Base-by-base conservation (phyloP, 2,329 filamentous ascomycete species). In the Emmonsia crescens region DNA sequence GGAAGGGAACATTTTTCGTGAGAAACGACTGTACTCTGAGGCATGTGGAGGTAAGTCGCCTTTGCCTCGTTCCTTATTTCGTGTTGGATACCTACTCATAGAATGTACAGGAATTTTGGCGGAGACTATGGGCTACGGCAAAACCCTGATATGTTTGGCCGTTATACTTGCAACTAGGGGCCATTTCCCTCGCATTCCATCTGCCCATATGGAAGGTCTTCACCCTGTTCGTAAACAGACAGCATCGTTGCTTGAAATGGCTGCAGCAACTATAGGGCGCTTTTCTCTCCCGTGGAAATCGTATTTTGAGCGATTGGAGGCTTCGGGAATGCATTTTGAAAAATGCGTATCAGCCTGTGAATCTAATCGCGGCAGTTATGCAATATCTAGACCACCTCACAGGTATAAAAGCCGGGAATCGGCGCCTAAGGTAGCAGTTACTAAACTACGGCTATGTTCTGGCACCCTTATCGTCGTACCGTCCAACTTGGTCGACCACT, bases 71-170 rank as follows among this genome's bases (percentile, higher is more conserved):
- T 42, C 29, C 29, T 2, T 21, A 33, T 16, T 16, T 10, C 24
- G 31, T 27, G 5, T 61, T 27, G 33, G 24, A 49, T 59, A 57
- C 64, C 60, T 29, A 38, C 46, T 62, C 46, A 60, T 44, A 38
- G 58, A 40, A 46, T 31, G 38, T 9, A 54, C 46, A 75, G 72
- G 76, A 2, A 77, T 79, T 31, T 72, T 79, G 29, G 76, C 77
- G 10, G 77, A 79, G 61, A 78, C 76, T 19, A 80, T 80, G 78
- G 81, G 81, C 36, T 76, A 78, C 55, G 92, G 93, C 0, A 97
- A 96, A 76, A 96, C 93, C 0, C 75, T 96, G 31, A 96, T 96
- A 12, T 93, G 89, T 65, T 76, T 97, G 21, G 81, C 87, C 6
- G 76, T 91, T 1, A 85, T 96, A 46, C 78, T 95, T 31, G 86